A percentile compares a stretch with the other conserved stretches of the same genome.
phyloP scores from a whole-genome alignment of 805 yeast species.

The Candida alai region DNA sequence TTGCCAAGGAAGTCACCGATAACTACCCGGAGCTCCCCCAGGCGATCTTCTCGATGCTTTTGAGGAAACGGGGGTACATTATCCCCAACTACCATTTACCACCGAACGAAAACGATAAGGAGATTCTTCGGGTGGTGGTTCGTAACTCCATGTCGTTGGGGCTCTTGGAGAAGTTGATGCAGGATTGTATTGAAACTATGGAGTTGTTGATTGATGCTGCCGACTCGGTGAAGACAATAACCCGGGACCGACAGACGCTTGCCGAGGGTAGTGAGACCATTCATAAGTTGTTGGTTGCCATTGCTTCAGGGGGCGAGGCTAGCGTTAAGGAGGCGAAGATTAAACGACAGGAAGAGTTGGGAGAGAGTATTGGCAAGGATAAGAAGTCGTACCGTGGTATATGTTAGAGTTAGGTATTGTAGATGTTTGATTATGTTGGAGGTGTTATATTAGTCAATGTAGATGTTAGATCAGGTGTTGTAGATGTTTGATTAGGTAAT shows the following conservation, averaged over 20 bases:
- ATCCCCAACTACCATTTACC: constrained; percentile 88
- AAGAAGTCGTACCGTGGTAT: constrained; percentile 34
- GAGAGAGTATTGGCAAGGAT: constrained; percentile 20
- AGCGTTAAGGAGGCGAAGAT: constrained; percentile 26
- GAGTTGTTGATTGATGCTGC: constrained; percentile 51
- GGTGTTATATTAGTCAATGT: too few relatives aligned
- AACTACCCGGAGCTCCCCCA: constrained; percentile 82
- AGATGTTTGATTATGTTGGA: background rate
- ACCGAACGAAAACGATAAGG: constrained; percentile 49
- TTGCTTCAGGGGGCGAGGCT: constrained; percentile 54
- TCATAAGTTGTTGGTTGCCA: constrained; percentile 47
- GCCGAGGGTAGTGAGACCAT: constrained; percentile 28
- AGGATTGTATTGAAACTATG: constrained; percentile 50
- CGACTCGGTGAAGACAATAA: constrained; percentile 32
- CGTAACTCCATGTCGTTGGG: constrained; percentile 62
- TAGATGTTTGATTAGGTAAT: too few relatives aligned
- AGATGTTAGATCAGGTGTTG: too few relatives aligned
- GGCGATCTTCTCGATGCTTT: constrained; percentile 61
- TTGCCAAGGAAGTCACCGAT: constrained; percentile 53
- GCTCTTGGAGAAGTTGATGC: constrained; percentile 60
- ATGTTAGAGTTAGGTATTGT: constrained; percentile 18
- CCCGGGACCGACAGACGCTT: constrained; percentile 10
- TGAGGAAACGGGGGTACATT: constrained; percentile 81
- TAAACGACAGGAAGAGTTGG: constrained; percentile 16
- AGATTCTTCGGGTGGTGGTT: constrained; percentile 82